Evolutionary conservation across 2,329 filamentous ascomycete species (phyloP), one percentile per base, ranked within the genome.

Genomic region (Aspergillus texensis): DNA sequence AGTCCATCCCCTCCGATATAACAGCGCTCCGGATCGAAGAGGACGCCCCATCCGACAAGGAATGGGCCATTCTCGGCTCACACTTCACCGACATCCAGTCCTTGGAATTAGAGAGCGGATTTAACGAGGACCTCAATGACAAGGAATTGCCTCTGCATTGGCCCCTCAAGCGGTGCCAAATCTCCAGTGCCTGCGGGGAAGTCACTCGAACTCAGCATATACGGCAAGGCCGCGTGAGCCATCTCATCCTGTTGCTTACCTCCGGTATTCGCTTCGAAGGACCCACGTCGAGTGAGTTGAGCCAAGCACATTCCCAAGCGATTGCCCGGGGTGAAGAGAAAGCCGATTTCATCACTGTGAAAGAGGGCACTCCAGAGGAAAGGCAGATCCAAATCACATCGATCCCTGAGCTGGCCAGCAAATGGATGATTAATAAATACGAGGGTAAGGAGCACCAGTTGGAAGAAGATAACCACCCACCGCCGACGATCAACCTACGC

Each of bases 241-340:
- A 72, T 62, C 62, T 74, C 11, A 63, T 61, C 19, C 56, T 74
- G 6, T 48, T 66, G 21, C 54, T 64, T 12, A 71, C 71, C 12
- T 65, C 21, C 5, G 67, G 62, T 24, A 59, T 73, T 5, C 69
- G 69, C 21, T 74, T 74, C 46, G 71, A 71, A 52, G 71, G 71
- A 0, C 67, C 67, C 5, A 68, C 63, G 0, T 68, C 46, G n/a
- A 39, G 58, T 1, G 68, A 72, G 56, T 56, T 73, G 11, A 1
- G 0, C 1, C 34, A 46, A 10, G 30, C 39, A 39, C 9, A 70
- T 30, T 12, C 57, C 4, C 64, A 68, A n/a, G 67, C 64, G 1
- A 66, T 73, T 52, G 41, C 54, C 3, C 65, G 59, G 10, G 70
- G 70, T 12, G 68, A 72, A 14, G 61, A 41, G n/a, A 28, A 68